These are phyloP conservation scores for Metschnikowia santaceciliae DNA, from an alignment of 805 yeast species.

Conservation along the genomic window DNA sequence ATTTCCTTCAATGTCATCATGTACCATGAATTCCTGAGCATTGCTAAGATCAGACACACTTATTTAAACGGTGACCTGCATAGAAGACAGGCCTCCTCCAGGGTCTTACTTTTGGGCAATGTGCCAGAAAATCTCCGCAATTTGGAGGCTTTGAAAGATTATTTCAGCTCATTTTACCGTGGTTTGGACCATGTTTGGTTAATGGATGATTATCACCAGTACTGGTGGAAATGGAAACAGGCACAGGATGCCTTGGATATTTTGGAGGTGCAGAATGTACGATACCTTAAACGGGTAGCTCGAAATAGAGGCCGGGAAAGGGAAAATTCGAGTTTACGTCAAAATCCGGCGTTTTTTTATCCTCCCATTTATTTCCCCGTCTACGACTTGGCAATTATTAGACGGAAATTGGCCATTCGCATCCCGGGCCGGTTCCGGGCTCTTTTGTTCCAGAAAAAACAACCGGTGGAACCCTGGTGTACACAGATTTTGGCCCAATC, in stretches of 20 bases:
- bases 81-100: conserved; percentile 23
- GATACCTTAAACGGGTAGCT: neutral
- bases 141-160: conserved; percentile 19
- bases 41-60: conserved; percentile 46
- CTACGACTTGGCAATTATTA: conserved; percentile 19
- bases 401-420: conserved; percentile 18
- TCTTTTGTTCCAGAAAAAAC: conserved; percentile 20
- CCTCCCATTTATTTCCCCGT: conserved; percentile 31
- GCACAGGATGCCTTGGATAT: conserved; percentile 25
- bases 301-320: neutral
- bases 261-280: conserved; percentile 22
- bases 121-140: conserved; percentile 38
- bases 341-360: conserved; percentile 19
- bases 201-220: conserved; percentile 32
- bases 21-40: conserved; percentile 50
- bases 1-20: conserved; percentile 54
- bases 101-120: conserved; percentile 41
- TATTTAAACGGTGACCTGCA: conserved; percentile 31
- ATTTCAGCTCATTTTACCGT: conserved; percentile 46
- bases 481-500: conserved; percentile 16
- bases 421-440: conserved; percentile 30
- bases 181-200: conserved; percentile 59
- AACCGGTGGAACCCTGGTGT: conserved; percentile 28
- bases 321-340: neutral
- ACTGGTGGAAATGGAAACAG: conserved; percentile 17